Conservation (phyloP, 2,329 filamentous ascomycete genomes). For the Thelonectria blattea region DNA sequence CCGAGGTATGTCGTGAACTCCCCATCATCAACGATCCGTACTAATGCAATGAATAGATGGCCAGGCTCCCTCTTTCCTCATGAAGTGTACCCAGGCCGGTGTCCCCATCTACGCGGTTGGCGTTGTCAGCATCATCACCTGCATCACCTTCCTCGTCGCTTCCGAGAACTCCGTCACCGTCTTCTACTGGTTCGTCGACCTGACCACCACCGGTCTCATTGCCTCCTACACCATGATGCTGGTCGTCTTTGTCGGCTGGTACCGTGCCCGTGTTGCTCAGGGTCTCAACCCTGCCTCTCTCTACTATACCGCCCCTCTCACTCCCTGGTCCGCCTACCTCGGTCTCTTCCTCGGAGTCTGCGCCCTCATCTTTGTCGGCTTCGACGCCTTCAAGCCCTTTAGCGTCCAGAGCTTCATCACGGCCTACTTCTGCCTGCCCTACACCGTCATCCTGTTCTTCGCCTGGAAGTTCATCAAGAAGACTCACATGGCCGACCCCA, state of each 20-base stretch:
- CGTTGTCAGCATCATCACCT: slow-evolving; percentile 54
- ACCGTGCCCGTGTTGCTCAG: slow-evolving; percentile 57
- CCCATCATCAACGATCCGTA: neutral
- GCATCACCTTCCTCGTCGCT: slow-evolving; percentile 57
- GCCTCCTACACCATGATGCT: slow-evolving; percentile 60
- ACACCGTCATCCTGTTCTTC: slow-evolving; percentile 63
- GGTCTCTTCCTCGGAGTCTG: slow-evolving; percentile 53
- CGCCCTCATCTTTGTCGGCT: slow-evolving; percentile 62
- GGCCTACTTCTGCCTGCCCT: slow-evolving; percentile 59
- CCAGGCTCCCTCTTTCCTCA: slow-evolving; percentile 56
- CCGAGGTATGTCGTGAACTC: slow-evolving; percentile 24
- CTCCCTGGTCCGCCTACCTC: slow-evolving; percentile 59
- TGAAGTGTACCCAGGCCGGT: slow-evolving; percentile 63
- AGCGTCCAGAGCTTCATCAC: slow-evolving; percentile 56
- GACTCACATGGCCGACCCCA: slow-evolving; percentile 51
- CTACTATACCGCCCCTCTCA: slow-evolving; percentile 56
- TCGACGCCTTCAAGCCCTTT: slow-evolving; percentile 60
- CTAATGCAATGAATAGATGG: slow-evolving; percentile 40
- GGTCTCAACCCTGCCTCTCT: slow-evolving; percentile 52
- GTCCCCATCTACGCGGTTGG: slow-evolving; percentile 62
- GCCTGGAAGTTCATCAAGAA: slow-evolving; percentile 44
- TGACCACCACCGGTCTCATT: slow-evolving; percentile 61
- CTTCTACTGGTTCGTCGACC: slow-evolving; percentile 60
- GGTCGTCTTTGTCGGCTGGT: slow-evolving; percentile 50
- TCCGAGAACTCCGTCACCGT: slow-evolving; percentile 53